Conservation (phyloP, 305 asterid genomes). For the Vinca major region DNA sequence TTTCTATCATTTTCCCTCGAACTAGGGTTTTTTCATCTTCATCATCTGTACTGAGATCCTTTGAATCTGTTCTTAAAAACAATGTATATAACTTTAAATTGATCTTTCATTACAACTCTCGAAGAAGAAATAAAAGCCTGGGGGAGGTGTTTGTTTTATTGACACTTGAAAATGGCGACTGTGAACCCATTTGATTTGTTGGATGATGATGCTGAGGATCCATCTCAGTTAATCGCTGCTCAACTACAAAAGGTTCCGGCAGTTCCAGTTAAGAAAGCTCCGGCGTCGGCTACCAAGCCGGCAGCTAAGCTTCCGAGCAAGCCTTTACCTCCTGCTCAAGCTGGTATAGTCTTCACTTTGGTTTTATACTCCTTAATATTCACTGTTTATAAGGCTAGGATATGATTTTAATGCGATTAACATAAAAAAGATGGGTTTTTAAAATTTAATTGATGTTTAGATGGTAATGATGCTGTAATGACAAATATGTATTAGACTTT, state of each 20-base stretch:
- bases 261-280: slow-evolving; percentile 35
- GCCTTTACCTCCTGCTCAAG: slow-evolving; percentile 35
- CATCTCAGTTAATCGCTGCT: slow-evolving; percentile 43
- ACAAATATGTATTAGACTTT: neutral
- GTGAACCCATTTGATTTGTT: slow-evolving; percentile 78
- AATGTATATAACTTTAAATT: neutral
- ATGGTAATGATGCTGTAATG: no score
- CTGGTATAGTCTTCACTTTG: slow-evolving; percentile 14
- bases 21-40: neutral
- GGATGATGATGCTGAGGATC: slow-evolving; percentile 71
- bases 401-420: neutral
- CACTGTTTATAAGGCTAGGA: no score
- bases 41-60: slow-evolving; percentile 1
- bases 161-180: slow-evolving; percentile 51
- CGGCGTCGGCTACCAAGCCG: slow-evolving; percentile 8
- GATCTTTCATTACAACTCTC: neutral
- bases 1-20: no score
- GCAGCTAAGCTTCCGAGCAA: slow-evolving; percentile 27
- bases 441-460: neutral
- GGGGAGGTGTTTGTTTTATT: no score
- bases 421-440: neutral
- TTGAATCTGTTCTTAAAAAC: neutral
- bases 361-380: no score
- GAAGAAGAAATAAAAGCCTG: neutral
- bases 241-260: slow-evolving; percentile 28